A percentile compares a stretch with the other conserved stretches of the same genome.
These are phyloP conservation scores for Kluyveromyces starmeri DNA, from an alignment of 805 yeast species.

Conservation along the genomic window DNA sequence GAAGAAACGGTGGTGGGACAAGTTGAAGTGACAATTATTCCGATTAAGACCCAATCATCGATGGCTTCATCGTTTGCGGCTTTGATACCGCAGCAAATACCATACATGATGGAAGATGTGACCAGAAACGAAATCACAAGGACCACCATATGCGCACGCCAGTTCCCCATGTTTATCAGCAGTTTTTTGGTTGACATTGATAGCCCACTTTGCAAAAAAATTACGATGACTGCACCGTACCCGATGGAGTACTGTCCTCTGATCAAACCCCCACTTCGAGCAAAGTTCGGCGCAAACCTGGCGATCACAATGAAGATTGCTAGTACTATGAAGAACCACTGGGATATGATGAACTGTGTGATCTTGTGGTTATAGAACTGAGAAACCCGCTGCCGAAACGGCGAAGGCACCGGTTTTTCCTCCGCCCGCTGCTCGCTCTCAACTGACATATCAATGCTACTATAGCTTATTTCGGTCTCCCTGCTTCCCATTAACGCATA, in stretches of 20 bases:
- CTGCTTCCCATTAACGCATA: too few relatives aligned
- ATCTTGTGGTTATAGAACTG: conserved; percentile 1
- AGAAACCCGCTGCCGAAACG: background rate
- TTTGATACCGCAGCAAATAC: conserved; percentile 59
- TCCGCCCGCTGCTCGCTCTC: background rate
- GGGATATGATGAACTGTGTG: conserved; percentile 20
- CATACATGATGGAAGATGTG: conserved; percentile 63
- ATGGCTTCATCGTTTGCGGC: conserved; percentile 49
- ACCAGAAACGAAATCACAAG: conserved; percentile 60
- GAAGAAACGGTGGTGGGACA: conserved; percentile 92
- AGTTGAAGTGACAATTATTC: conserved; percentile 72
- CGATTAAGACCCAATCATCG: conserved; percentile 70
- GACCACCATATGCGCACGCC: conserved; percentile 78
- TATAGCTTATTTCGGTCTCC: too few relatives aligned
- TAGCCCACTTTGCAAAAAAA: conserved; percentile 73
- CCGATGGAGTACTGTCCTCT: conserved; percentile 68
- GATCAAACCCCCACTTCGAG: conserved; percentile 71
- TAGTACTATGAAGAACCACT: conserved; percentile 71
- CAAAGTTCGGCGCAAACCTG: conserved; percentile 71
- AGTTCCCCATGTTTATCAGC: conserved; percentile 53
- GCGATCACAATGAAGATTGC: conserved; percentile 72
- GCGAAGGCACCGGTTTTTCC: background rate
- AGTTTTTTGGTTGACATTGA: conserved; percentile 62
- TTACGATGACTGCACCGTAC: conserved; percentile 81
- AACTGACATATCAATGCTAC: too few relatives aligned